phyloP scores from a whole-genome alignment of 2,329 filamentous ascomycete species.

The Verticillium longisporum region DNA sequence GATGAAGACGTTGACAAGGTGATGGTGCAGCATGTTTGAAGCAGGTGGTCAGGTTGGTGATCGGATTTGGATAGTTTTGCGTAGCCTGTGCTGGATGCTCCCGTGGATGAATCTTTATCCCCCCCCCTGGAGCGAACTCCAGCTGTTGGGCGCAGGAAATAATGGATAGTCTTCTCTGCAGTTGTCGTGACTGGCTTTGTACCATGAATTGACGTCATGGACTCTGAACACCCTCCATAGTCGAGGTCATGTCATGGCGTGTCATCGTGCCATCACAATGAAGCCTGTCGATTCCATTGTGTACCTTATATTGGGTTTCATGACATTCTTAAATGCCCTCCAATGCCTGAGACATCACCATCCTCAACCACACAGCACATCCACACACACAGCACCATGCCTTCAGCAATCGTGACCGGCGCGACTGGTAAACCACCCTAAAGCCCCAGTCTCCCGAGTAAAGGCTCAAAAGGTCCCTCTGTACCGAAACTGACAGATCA shows the following conservation, averaged over 20 bases:
- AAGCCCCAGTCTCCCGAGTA: not conserved
- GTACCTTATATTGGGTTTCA: no score
- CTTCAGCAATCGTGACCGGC: conserved; percentile 10
- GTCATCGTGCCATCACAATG: not conserved
- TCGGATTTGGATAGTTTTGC: not conserved
- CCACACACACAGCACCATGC: not conserved
- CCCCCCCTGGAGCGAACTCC: not conserved
- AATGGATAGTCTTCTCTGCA: not conserved
- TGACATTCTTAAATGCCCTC: not conserved
- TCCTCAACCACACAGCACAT: no score
- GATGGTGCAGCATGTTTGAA: not conserved
- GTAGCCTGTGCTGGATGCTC: not conserved
- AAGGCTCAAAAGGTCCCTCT: no score
- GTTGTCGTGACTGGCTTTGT: not conserved
- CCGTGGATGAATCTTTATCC: not conserved
- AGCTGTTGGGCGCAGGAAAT: not conserved
- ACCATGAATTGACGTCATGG: not conserved
- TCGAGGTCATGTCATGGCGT: not conserved
- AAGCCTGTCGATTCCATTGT: not conserved
- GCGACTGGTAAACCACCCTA: conserved; percentile 4
- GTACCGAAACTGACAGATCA: not conserved
- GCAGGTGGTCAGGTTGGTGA: not conserved
- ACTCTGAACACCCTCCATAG: not conserved
- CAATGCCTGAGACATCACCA: no score
- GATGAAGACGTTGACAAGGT: not conserved